Evolutionary conservation across 257 asterid species (phyloP).

Genomic region (Solanum arcanum): DNA sequence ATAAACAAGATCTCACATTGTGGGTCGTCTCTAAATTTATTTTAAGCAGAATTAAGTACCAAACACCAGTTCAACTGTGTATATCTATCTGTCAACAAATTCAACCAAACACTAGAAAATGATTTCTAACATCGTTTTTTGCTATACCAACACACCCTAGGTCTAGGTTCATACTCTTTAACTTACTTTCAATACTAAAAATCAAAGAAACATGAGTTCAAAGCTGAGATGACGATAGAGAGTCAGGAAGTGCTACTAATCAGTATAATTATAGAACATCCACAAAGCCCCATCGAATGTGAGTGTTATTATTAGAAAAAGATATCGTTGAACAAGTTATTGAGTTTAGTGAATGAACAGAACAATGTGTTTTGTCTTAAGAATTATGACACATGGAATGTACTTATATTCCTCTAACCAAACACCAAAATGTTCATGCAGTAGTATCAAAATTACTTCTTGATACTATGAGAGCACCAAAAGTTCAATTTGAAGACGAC

Average conservation of each 20-base stretch:
- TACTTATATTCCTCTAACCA: background rate
- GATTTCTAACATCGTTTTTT: background rate
- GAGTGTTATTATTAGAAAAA: background rate
- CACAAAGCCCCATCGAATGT: background rate
- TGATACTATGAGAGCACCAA: background rate
- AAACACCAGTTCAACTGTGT: background rate
- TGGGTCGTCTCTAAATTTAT: background rate
- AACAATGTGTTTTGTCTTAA: background rate
- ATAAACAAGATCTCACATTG: background rate
- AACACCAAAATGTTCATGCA: background rate
- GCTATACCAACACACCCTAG: background rate
- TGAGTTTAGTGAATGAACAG: background rate
- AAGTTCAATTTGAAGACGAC: background rate
- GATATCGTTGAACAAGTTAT: background rate
- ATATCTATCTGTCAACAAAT: background rate
- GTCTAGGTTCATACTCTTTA: background rate
- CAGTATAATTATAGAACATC: background rate
- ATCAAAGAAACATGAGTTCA: background rate
- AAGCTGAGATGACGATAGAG: background rate
- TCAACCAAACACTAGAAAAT: background rate
- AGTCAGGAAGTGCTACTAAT: background rate
- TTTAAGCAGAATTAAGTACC: background rate
- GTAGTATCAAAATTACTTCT: background rate
- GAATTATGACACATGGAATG: background rate
- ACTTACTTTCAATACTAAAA: background rate